Evolutionary conservation across 2,329 filamentous ascomycete genomes (phyloP).

Genomic region (Trichoderma pleuroti): DNA sequence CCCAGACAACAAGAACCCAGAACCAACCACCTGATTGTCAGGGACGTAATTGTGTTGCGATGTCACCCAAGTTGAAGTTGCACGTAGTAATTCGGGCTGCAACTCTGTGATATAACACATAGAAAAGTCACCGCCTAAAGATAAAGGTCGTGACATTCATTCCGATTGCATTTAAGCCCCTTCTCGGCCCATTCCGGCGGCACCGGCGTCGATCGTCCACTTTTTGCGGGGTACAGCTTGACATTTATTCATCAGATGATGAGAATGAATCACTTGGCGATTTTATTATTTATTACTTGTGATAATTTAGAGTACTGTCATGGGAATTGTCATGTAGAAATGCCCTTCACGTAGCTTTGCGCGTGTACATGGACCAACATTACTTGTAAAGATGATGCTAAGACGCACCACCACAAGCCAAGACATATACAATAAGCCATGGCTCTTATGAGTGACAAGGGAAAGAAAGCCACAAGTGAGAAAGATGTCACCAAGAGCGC

Average conservation of each 20-base stretch:
- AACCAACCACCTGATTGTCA: not conserved
- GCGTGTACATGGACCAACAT: not conserved
- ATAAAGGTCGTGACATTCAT: not conserved
- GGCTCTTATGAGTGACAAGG: fast-evolving
- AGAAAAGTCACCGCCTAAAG: not conserved
- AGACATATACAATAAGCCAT: not conserved
- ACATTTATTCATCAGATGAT: not conserved
- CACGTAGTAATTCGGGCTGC: not conserved
- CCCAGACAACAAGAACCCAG: not conserved
- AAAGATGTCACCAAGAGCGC: not conserved
- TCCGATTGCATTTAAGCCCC: not conserved
- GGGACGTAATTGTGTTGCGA: not conserved
- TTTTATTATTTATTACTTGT: not conserved
- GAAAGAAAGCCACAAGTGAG: not conserved
- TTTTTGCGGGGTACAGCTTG: conserved; percentile 12
- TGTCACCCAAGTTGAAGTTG: not conserved
- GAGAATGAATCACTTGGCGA: not conserved
- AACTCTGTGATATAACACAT: not conserved
- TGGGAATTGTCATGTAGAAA: not conserved
- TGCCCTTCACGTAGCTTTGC: not conserved
- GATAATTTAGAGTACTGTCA: not conserved
- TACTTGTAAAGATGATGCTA: not conserved
- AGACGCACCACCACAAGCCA: not conserved
- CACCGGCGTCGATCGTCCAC: conserved; percentile 12
- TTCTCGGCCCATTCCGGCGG: conserved; percentile 15